Conservation (phyloP, 2,329 filamentous ascomycete genomes). For the Talaromyces sp. region DNA sequence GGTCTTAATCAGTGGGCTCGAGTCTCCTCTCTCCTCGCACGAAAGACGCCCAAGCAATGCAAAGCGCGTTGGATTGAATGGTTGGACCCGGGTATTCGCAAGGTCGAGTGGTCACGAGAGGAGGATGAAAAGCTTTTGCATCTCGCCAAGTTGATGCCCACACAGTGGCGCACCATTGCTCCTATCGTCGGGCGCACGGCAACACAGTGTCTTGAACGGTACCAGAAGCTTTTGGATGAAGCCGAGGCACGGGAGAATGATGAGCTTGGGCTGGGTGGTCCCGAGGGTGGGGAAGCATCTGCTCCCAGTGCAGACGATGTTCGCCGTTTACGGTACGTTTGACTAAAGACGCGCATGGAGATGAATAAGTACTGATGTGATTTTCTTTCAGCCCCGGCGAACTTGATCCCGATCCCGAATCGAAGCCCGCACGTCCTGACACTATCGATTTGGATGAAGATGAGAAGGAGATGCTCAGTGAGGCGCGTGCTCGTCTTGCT, state of each 20-base stretch:
- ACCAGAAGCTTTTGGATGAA: constrained; percentile 94
- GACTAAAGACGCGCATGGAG: background rate
- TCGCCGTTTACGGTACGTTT: constrained; percentile 66
- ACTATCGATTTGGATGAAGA: constrained; percentile 98
- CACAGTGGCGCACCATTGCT: constrained; percentile 98
- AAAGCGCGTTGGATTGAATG: constrained; percentile 98
- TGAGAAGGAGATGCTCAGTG: constrained; percentile 98
- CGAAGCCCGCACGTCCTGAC: constrained; percentile 91
- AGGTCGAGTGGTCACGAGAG: constrained; percentile 98
- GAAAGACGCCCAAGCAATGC: constrained; percentile 98
- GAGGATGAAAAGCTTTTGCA: constrained; percentile 97
- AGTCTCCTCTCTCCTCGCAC: constrained; percentile 92
- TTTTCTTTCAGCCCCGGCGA: constrained; percentile 72
- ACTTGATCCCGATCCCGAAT: constrained; percentile 95
- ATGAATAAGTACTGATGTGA: constrained; percentile 15
- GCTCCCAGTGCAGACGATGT: constrained; percentile 94
- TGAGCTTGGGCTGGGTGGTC: constrained; percentile 79
- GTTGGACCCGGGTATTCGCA: constrained; percentile 96
- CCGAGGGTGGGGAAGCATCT: constrained; percentile 75
- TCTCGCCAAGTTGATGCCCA: constrained; percentile 96
- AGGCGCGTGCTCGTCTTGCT: constrained; percentile 91
- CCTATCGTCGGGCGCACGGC: constrained; percentile 95
- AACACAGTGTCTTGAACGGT: constrained; percentile 94
- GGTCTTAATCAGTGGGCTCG: constrained; percentile 97
- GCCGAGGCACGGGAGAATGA: constrained; percentile 85